Percentiles rank a stretch among this genome's conserved stretches.
phyloP scores from a whole-genome alignment of 2,329 filamentous ascomycete genomes.

The Trichoderma sp. region DNA sequence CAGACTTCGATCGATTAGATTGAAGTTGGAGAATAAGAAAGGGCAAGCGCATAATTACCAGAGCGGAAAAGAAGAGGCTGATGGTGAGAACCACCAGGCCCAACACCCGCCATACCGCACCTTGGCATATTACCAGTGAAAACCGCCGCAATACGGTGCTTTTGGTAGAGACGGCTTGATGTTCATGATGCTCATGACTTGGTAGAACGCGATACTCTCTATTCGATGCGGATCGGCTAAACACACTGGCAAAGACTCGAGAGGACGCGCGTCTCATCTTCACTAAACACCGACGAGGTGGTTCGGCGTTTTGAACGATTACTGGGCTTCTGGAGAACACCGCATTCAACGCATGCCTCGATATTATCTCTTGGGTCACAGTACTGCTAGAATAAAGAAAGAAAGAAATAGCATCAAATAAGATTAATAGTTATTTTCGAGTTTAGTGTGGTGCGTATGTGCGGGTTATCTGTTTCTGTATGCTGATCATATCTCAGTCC shows the following conservation, averaged over 20 bases:
- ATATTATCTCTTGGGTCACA: not conserved
- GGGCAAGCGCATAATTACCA: not conserved
- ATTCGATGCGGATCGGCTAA: not conserved
- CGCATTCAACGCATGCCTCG: not conserved
- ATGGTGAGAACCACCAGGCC: not conserved
- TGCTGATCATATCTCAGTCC: no score
- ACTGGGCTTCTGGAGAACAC: not conserved
- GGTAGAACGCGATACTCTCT: not conserved
- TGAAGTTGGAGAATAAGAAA: not conserved
- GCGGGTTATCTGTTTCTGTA: no score
- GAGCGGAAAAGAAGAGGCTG: slow-evolving; percentile 5
- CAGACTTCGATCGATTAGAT: not conserved
- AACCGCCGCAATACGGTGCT: not conserved
- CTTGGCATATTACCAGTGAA: not conserved
- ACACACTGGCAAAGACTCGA: not conserved
- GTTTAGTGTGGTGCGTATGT: no score
- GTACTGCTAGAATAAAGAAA: not conserved
- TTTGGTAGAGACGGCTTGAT: not conserved
- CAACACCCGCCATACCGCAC: not conserved
- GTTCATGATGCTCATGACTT: not conserved
- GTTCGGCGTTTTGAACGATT: not conserved
- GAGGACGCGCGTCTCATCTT: not conserved
- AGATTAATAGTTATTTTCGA: not conserved
- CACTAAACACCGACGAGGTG: not conserved
- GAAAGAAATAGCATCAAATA: not conserved